Evolutionary conservation across 1,284 basidiomycete species (phyloP).

Genomic region (Apiotrichum domesticum): DNA sequence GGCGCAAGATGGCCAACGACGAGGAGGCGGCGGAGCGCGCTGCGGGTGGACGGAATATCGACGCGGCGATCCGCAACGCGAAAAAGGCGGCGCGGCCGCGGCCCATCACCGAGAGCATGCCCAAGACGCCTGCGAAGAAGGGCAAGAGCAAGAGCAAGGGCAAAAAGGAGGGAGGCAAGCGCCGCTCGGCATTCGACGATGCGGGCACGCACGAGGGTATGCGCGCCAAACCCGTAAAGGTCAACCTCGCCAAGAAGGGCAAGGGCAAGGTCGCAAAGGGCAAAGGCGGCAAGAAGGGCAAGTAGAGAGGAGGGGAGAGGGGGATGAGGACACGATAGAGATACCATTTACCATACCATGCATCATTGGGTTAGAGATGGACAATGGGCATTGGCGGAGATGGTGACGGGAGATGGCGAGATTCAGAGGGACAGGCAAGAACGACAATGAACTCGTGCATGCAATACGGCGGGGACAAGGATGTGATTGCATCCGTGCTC

Average conservation of each 20-base stretch:
- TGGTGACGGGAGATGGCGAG: too few species aligned
- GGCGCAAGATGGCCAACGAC: constrained; percentile 76
- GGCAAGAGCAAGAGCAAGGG: constrained; percentile 6
- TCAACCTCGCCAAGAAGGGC: constrained; percentile 37
- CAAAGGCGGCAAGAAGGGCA: too few species aligned
- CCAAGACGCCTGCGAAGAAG: constrained; percentile 10
- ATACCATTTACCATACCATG: too few species aligned
- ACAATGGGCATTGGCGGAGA: too few species aligned
- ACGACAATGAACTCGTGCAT: too few species aligned
- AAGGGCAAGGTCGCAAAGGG: background rate
- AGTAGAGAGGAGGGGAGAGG: too few species aligned
- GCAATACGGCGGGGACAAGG: too few species aligned
- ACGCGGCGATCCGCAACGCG: constrained; percentile 72
- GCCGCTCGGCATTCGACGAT: constrained; percentile 28
- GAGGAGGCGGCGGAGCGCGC: constrained; percentile 58
- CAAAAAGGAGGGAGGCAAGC: constrained; percentile 14
- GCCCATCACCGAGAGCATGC: constrained; percentile 49
- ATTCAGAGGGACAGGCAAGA: too few species aligned
- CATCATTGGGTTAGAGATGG: too few species aligned
- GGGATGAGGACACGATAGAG: too few species aligned
- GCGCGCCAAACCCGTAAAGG: constrained; percentile 39
- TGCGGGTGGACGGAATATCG: constrained; percentile 51
- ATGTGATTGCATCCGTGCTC: too few species aligned
- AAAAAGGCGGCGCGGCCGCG: constrained; percentile 66
- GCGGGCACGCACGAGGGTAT: constrained; percentile 34